Conservation (phyloP, 2,329 filamentous ascomycete genomes). For the Epichloe coenophiala region DNA sequence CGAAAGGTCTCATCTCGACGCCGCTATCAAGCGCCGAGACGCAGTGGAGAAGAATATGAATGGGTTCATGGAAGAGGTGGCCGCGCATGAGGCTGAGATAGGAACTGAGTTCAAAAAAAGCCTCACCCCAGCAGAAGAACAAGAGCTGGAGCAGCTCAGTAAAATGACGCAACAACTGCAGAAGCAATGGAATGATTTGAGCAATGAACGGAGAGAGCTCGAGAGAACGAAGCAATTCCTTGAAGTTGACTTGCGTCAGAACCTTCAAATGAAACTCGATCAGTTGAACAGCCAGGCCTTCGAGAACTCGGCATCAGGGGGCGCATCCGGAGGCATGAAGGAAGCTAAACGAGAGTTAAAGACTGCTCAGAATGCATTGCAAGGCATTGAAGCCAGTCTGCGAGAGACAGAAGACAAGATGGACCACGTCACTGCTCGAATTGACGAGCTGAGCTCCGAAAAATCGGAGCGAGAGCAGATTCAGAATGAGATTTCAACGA, state of each 20-base stretch:
- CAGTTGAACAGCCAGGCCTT: slow-evolving; percentile 67
- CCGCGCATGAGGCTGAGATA: slow-evolving; percentile 67
- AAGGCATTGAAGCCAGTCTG: slow-evolving; percentile 54
- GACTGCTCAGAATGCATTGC: slow-evolving; percentile 57
- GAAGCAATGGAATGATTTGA: slow-evolving; percentile 63
- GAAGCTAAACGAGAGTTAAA: slow-evolving; percentile 73
- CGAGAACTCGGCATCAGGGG: slow-evolving; percentile 50
- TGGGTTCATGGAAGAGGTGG: slow-evolving; percentile 60
- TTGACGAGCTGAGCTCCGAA: slow-evolving; percentile 40
- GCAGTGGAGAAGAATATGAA: slow-evolving; percentile 64
- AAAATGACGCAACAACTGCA: slow-evolving; percentile 58
- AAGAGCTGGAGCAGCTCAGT: slow-evolving; percentile 59
- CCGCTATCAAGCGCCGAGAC: slow-evolving; percentile 49
- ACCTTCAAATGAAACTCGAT: slow-evolving; percentile 74
- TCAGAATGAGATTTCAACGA: slow-evolving; percentile 61
- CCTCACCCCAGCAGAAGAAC: slow-evolving; percentile 69
- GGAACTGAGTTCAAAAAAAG: slow-evolving; percentile 85
- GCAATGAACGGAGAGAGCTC: slow-evolving; percentile 58
- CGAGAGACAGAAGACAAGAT: slow-evolving; percentile 62
- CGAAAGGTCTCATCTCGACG: slow-evolving; percentile 59
- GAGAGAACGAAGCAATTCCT: slow-evolving; percentile 71
- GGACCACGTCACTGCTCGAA: slow-evolving; percentile 35
- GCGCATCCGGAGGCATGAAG: slow-evolving; percentile 52
- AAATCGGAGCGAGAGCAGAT: slow-evolving; percentile 54
- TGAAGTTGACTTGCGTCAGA: slow-evolving; percentile 80